Percentiles rank a stretch among this genome's conserved stretches.
These are phyloP conservation scores for Heterobasidion occidentale DNA, from an alignment of 1,284 basidiomycete species.

Conservation along the genomic window DNA sequence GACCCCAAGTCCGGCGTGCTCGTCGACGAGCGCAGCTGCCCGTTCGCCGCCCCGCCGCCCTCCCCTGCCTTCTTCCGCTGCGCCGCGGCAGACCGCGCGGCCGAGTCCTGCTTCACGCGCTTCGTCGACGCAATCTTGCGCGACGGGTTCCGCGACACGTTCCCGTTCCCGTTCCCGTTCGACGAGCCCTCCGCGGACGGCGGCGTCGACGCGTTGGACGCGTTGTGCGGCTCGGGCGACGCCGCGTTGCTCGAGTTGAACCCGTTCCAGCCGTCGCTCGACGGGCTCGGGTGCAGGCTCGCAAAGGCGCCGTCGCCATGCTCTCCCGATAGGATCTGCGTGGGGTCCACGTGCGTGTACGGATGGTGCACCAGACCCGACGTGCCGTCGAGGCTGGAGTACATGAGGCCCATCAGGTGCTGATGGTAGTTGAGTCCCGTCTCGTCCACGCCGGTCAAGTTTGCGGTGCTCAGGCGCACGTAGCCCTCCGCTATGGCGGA, in stretches of 20 bases:
- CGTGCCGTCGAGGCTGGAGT: constrained; percentile 30
- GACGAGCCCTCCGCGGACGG: constrained; percentile 48
- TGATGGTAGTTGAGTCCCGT: constrained; percentile 47
- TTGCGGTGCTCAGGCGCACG: constrained; percentile 49
- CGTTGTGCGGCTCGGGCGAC: constrained; percentile 68
- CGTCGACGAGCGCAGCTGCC: constrained; percentile 33
- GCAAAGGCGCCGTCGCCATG: constrained; percentile 29
- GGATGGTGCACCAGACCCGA: constrained; percentile 27
- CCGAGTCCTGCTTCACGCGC: constrained; percentile 41
- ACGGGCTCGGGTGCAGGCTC: constrained; percentile 66
- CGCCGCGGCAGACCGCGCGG: constrained; percentile 18
- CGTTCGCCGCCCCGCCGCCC: constrained; percentile 3
- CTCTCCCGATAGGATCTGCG: constrained; percentile 64
- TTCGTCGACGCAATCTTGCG: constrained; percentile 59
- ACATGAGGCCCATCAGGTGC: constrained; percentile 57
- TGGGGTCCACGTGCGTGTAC: constrained; percentile 84
- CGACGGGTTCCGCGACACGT: constrained; percentile 11
- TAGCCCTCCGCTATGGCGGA: constrained; percentile 63
- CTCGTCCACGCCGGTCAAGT: constrained; percentile 44
- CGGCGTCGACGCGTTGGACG: constrained; percentile 62
- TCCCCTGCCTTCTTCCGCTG: constrained; percentile 39
- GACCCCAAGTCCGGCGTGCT: constrained; percentile 46
- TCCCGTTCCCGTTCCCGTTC: constrained; percentile 18
- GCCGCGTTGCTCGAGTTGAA: constrained; percentile 59
- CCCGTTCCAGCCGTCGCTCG: constrained; percentile 69